phyloP scores from a whole-genome alignment of 345 rosid species.

The Acer yangbiense region DNA sequence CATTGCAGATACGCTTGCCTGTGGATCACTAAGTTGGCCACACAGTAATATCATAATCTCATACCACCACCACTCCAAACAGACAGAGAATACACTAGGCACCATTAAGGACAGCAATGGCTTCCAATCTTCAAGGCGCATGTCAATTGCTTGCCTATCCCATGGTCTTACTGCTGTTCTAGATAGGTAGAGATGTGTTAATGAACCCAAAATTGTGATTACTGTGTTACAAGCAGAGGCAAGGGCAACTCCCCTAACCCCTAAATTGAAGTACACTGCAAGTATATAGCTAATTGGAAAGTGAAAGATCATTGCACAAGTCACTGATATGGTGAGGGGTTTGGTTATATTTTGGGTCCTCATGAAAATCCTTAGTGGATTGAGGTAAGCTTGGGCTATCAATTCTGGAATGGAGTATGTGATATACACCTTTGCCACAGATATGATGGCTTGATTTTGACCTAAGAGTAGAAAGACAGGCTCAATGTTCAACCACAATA shows the following conservation, averaged over 20 bases:
- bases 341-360: constrained; percentile 35
- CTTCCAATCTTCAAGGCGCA: constrained; percentile 19
- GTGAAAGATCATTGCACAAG: constrained; percentile 30
- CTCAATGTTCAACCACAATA: constrained; percentile 34
- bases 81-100: constrained; percentile 32
- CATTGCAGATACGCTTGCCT: constrained; percentile 39
- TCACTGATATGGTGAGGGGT: constrained; percentile 30
- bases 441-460: constrained; percentile 26
- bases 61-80: constrained; percentile 54
- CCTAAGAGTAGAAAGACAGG: constrained; percentile 30
- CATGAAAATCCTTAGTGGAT: constrained; percentile 36
- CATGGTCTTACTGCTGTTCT: constrained; percentile 36
- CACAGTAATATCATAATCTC: constrained; percentile 41
- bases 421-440: constrained; percentile 31
- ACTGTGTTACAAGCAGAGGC: constrained; percentile 30
- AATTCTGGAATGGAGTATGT: constrained; percentile 41
- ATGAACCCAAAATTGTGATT: constrained; percentile 24
- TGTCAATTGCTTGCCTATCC: constrained; percentile 9
- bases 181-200: constrained; percentile 25
- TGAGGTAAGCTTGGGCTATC: constrained; percentile 39
- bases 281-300: constrained; percentile 37
- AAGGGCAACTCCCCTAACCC: constrained; percentile 35
- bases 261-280: constrained; percentile 20
- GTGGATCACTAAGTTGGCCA: constrained; percentile 31
- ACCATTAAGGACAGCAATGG: constrained; percentile 26